These are phyloP conservation scores for Trematosphaeria pertusa DNA, from an alignment of 2,329 filamentous ascomycete genomes.

Conservation along the genomic window DNA sequence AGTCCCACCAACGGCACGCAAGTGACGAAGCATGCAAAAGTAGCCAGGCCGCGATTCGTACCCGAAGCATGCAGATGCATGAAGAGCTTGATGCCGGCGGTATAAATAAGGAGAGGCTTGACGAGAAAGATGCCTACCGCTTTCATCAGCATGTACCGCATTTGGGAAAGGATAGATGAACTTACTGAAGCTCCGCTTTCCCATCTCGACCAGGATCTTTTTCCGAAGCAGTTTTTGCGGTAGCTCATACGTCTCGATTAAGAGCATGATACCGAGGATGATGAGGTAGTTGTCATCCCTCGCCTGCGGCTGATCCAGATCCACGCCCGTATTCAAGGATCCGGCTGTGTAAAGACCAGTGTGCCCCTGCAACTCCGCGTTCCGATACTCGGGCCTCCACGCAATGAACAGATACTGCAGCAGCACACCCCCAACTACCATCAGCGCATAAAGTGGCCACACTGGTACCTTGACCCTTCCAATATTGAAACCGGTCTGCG, in stretches of 20 bases:
- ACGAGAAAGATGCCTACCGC: conserved; percentile 50
- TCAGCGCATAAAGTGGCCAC: conserved; percentile 43
- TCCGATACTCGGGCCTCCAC: conserved; percentile 43
- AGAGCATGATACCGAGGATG: conserved; percentile 50
- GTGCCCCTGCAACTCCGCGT: conserved; percentile 50
- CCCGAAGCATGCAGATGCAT: conserved; percentile 26
- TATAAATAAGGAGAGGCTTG: conserved; percentile 52
- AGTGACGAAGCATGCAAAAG: conserved; percentile 31
- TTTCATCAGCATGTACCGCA: conserved; percentile 15
- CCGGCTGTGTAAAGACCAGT: conserved; percentile 51
- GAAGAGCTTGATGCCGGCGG: conserved; percentile 56
- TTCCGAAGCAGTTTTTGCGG: conserved; percentile 47
- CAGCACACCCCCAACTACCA: conserved; percentile 44
- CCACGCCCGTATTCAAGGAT: conserved; percentile 44
- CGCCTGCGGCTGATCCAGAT: conserved; percentile 45
- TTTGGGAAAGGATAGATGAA: conserved; percentile 9
- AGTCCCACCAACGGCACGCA: conserved; percentile 27
- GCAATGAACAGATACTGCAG: conserved; percentile 56
- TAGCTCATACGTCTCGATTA: conserved; percentile 50
- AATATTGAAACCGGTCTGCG: conserved; percentile 23
- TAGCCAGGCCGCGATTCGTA: conserved; percentile 16
- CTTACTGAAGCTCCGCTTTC: conserved; percentile 55
- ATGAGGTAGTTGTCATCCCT: conserved; percentile 54
- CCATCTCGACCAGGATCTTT: conserved; percentile 46
- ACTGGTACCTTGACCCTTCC: conserved; percentile 19